Evolutionary conservation across 495 filamentous ascomycete species (phyloP), one percentile per base, ranked within the genome.

Genomic region (Aspergillus sclerotiicarbonarius): DNA sequence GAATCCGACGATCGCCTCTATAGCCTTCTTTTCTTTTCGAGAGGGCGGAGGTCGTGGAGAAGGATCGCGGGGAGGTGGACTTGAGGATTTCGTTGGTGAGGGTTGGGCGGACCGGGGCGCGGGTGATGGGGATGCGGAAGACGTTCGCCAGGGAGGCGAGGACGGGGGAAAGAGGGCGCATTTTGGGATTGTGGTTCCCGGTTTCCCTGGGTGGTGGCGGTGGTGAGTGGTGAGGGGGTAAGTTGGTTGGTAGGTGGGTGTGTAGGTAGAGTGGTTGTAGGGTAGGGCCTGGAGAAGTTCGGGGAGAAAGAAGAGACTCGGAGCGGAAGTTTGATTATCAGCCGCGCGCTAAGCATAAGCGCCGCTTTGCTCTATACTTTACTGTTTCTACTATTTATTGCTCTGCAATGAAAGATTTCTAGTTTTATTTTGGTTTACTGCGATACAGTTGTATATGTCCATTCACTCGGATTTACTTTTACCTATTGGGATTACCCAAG

Each of bases 101-200:
- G 19, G 67, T 63, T 21, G 74, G 73, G 49, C 72, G 68, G 29
- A 63, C 48, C 1, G 67, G 60, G 29, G 67, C 61, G 51, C 71
- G 60, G 9, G 70, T 69, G 59, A 76, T 67, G 15, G 74, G 74
- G 35, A 79, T 76, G 51, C 62, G 64, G 65, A 80, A 76, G 49
- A 74, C 74, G 56, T 70, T 76, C 56, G 76, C 76, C 52, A 82
- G 71, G 1, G 71, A 77, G 54, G 71, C 67, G 60, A 80, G 73
- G 8, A 72, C 62, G 1, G 78, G 73, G 25, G 74, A 79, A 62
- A 76, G 68, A 15, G 47, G 64, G 50, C 67, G 69, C 73, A 76
- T 79, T 56, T 50, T 70, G 62, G n/a, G n/a, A 44, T 57, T 53
- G 60, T 53, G n/a, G n/a, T n/a, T n/a, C n/a, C n/a, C n/a, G n/a